Conservation (phyloP, 2,329 filamentous ascomycete genomes). For the Cordyceps javanica region DNA sequence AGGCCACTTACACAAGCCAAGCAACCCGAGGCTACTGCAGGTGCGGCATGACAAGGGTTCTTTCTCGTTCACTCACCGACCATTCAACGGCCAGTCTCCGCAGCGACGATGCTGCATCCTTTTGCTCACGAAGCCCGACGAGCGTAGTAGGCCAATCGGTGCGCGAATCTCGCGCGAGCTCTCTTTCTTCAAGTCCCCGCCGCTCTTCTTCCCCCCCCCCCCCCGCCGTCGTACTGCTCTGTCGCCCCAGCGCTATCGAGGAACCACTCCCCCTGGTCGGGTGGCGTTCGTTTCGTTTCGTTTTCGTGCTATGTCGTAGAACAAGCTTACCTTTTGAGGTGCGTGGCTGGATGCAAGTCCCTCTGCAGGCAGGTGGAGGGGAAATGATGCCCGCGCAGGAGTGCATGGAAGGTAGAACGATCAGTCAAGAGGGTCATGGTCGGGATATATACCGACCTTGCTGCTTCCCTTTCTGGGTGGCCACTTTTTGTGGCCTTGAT, state of each 20-base stretch:
- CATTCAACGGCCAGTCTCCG: background rate
- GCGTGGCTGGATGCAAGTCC: background rate
- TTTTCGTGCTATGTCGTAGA: background rate
- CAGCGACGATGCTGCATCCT: conserved; percentile 8
- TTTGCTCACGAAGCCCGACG: too few species aligned
- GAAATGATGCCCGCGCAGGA: background rate
- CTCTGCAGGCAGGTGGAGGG: background rate
- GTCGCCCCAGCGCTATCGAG: background rate
- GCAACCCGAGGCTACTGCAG: background rate
- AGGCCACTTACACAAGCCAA: background rate
- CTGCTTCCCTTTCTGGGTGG: background rate
- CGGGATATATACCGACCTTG: conserved; percentile 12
- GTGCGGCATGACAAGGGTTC: background rate
- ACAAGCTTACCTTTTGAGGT: background rate
- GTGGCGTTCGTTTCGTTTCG: conserved; percentile 5
- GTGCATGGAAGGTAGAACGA: background rate
- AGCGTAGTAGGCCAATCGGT: background rate
- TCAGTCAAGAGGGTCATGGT: background rate
- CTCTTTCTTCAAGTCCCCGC: background rate
- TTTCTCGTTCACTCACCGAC: background rate
- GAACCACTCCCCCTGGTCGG: background rate
- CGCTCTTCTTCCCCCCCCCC: too few species aligned
- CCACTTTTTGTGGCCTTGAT: conserved; percentile 11
- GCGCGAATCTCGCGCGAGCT: conserved; percentile 6
- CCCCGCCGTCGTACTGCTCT: background rate